A percentile compares a stretch with the other conserved stretches of the same genome.
Conservation (phyloP, 192 early-diverging fungal genomes). For the Backusella circina region DNA sequence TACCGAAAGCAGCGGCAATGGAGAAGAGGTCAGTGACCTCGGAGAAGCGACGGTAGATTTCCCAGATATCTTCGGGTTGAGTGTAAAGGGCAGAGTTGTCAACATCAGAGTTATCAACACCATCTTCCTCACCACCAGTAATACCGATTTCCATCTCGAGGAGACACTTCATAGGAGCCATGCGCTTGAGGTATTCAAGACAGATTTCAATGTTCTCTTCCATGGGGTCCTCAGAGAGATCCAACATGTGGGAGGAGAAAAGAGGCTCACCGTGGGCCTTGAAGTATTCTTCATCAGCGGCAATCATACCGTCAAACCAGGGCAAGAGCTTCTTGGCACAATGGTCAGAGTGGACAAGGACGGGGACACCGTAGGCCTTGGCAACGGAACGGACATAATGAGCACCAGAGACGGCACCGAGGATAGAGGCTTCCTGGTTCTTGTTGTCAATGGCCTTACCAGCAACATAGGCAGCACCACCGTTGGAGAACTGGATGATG, state of each 20-base stretch:
- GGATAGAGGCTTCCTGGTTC: conserved; percentile 83
- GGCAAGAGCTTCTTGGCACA: conserved; percentile 95
- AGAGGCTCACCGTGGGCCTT: conserved; percentile 89
- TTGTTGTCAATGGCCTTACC: conserved; percentile 92
- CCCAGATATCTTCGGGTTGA: conserved; percentile 94
- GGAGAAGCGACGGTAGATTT: conserved; percentile 88
- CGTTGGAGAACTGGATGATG: conserved; percentile 95
- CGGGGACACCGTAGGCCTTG: conserved; percentile 43
- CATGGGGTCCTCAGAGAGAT: conserved; percentile 92
- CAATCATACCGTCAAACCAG: conserved; percentile 98
- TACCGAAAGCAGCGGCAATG: conserved; percentile 71
- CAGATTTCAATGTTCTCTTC: conserved; percentile 91
- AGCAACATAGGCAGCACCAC: conserved; percentile 88
- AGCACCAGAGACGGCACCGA: conserved; percentile 90
- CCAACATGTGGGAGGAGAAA: conserved; percentile 98
- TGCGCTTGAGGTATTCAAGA: conserved; percentile 88
- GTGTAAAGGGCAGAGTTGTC: conserved; percentile 92
- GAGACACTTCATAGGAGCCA: conserved; percentile 81
- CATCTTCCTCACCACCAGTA: conserved; percentile 98
- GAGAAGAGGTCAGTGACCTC: conserved; percentile 87
- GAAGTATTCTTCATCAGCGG: conserved; percentile 94
- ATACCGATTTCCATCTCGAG: conserved; percentile 99
- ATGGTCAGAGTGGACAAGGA: conserved; percentile 90
- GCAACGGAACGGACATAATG: conserved; percentile 46
- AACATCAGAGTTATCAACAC: conserved; percentile 92